A percentile compares a stretch with the other conserved stretches of the same genome.
Evolutionary conservation across 2,329 filamentous ascomycete genomes (phyloP).

Genomic region (Aureobasidium sp.): DNA sequence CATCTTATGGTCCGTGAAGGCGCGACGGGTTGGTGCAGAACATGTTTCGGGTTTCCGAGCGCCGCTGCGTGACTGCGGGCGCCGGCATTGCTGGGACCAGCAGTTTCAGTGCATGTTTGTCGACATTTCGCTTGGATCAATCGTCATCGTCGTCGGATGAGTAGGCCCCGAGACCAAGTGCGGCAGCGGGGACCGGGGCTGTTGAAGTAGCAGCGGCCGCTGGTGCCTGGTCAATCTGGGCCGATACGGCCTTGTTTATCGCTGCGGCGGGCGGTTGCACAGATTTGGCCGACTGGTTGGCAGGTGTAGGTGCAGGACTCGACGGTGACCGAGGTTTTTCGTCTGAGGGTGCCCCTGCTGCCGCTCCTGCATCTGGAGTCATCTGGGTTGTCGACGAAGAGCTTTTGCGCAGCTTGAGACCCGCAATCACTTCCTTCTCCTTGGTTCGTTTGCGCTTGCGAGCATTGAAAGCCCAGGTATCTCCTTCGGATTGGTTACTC

Average conservation of each 20-base stretch:
- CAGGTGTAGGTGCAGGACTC: background rate
- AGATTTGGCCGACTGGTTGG: background rate
- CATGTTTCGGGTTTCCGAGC: slow-evolving; percentile 5
- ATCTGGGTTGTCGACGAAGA: slow-evolving; percentile 22
- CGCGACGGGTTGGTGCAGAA: slow-evolving; percentile 4
- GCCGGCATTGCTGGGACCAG: background rate
- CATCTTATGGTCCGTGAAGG: background rate
- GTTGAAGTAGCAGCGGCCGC: background rate
- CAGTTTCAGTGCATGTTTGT: background rate
- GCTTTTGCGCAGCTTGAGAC: slow-evolving; percentile 39
- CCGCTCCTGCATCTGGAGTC: background rate
- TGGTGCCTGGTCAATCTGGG: slow-evolving; percentile 1
- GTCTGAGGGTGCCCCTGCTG: background rate
- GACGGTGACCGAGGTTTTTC: background rate
- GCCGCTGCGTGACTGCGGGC: slow-evolving; percentile 1
- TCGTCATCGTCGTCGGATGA: slow-evolving; percentile 14
- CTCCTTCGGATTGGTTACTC: slow-evolving; percentile 28
- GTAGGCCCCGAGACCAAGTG: slow-evolving; percentile 13
- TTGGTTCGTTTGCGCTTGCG: slow-evolving; percentile 47
- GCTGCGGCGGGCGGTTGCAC: slow-evolving; percentile 4
- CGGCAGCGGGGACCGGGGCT: slow-evolving; percentile 3
- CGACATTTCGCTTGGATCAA: slow-evolving; percentile 3
- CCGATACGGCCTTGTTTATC: background rate
- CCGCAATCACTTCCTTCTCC: slow-evolving; percentile 33
- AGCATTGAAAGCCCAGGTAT: slow-evolving; percentile 44